Conservation (phyloP, 352 stramenopile genomes). For the Pythium brachiatum region DNA sequence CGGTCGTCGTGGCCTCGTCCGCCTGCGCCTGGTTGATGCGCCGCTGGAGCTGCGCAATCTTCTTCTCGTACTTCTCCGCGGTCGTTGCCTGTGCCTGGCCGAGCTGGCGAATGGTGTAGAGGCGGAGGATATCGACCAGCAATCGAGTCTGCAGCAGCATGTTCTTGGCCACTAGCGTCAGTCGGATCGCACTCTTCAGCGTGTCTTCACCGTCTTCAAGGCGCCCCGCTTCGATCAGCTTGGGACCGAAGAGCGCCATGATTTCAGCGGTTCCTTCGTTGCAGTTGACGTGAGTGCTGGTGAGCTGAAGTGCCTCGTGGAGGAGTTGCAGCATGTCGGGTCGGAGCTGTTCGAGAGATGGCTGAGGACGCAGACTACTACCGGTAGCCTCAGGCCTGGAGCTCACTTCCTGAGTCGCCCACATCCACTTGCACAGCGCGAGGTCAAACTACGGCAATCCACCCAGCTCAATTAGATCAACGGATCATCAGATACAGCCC, state of each 20-base stretch:
- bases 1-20: conserved; percentile 33
- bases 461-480: too few species aligned
- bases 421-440: conserved; percentile 70
- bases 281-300: conserved; percentile 45
- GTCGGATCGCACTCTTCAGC: conserved; percentile 52
- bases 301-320: conserved; percentile 41
- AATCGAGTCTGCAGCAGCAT: conserved; percentile 64
- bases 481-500: neutral
- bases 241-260: conserved; percentile 65
- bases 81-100: conserved; percentile 40
- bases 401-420: conserved; percentile 49
- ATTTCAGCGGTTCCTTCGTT: conserved; percentile 60
- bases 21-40: conserved; percentile 46
- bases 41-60: conserved; percentile 42
- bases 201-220: conserved; percentile 55
- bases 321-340: conserved; percentile 42
- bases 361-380: conserved; percentile 9
- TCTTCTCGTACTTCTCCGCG: conserved; percentile 66
- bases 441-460: conserved; percentile 52
- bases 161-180: conserved; percentile 62
- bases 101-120: conserved; percentile 45
- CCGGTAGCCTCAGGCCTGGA: neutral
- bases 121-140: conserved; percentile 50
- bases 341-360: conserved; percentile 45
- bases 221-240: conserved; percentile 40